phyloP scores from a whole-genome alignment of 805 yeast genomes.

The Danielia reshetovae region DNA sequence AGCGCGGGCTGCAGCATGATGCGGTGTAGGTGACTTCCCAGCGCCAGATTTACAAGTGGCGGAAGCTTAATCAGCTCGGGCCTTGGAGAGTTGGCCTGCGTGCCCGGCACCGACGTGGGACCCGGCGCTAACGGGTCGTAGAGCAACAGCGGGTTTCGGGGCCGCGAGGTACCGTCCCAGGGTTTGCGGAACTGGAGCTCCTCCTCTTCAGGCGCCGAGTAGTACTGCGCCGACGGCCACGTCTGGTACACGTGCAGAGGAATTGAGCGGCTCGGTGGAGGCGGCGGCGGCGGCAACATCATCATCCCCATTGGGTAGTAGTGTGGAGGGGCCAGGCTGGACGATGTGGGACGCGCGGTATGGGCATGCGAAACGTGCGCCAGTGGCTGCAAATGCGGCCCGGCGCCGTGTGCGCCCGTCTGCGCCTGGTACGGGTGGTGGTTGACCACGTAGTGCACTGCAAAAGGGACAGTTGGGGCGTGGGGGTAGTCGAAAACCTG shows the following conservation, averaged over 20 bases:
- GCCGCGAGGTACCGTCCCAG: constrained; percentile 29
- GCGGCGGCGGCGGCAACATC: background rate
- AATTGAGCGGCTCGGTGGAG: constrained; percentile 1
- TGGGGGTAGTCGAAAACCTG: constrained; percentile 2
- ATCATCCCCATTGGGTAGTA: background rate
- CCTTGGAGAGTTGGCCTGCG: constrained; percentile 4
- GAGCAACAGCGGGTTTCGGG: constrained; percentile 45
- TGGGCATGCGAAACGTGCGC: background rate
- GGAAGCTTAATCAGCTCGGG: constrained; percentile 1
- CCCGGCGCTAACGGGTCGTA: constrained; percentile 44
- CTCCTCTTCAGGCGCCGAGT: too few relatives aligned
- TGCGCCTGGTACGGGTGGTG: constrained; percentile 3
- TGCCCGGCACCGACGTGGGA: background rate
- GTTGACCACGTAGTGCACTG: constrained; percentile 1
- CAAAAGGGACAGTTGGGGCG: constrained; percentile 2
- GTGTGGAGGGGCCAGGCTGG: background rate
- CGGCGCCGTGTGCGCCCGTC: background rate
- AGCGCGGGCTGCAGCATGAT: constrained; percentile 9
- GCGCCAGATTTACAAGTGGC: constrained; percentile 5
- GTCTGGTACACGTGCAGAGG: constrained; percentile 1
- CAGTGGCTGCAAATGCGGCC: too few relatives aligned
- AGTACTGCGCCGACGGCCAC: constrained; percentile 15
- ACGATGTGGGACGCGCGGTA: background rate
- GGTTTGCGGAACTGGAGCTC: constrained; percentile 32
- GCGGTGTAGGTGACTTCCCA: constrained; percentile 1